Evolutionary conservation across 2,329 filamentous ascomycete species (phyloP).

Genomic region (Anthostomella pinea): DNA sequence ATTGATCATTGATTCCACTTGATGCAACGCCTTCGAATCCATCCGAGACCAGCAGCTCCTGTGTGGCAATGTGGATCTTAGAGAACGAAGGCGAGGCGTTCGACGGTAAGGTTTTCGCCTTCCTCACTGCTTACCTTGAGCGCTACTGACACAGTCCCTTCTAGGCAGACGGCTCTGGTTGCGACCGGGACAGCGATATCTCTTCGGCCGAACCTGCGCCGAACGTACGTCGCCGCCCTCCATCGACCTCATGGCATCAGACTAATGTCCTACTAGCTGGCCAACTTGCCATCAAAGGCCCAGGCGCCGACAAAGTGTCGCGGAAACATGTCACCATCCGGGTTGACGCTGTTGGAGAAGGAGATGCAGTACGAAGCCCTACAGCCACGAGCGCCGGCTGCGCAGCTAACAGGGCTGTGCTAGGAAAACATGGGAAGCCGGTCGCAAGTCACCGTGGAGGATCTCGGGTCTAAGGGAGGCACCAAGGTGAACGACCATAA

Average conservation of each 20-base stretch:
- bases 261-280: conserved; percentile 57
- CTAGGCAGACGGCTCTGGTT: conserved; percentile 76
- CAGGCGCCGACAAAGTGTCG: conserved; percentile 76
- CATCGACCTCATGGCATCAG: conserved; percentile 8
- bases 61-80: conserved; percentile 51
- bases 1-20: conserved; percentile 7
- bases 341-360: conserved; percentile 62
- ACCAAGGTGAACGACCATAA: conserved; percentile 73
- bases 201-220: conserved; percentile 76
- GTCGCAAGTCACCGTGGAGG: conserved; percentile 70
- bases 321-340: conserved; percentile 81
- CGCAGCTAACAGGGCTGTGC: conserved; percentile 1
- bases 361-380: conserved; percentile 59
- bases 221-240: conserved; percentile 50
- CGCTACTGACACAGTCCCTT: conserved; percentile 11
- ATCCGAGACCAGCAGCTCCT: conserved; percentile 2
- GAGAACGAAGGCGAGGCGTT: conserved; percentile 50
- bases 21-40: background rate
- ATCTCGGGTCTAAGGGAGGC: conserved; percentile 80
- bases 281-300: conserved; percentile 57
- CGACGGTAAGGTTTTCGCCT: conserved; percentile 35
- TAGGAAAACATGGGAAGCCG: conserved; percentile 62
- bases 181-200: conserved; percentile 77
- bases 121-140: conserved; percentile 2
- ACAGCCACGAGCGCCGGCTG: background rate